A percentile compares a stretch with the other conserved stretches of the same genome.
Evolutionary conservation across 208 protist genomes (phyloP).

Genomic region (Crithidia thermophila): DNA sequence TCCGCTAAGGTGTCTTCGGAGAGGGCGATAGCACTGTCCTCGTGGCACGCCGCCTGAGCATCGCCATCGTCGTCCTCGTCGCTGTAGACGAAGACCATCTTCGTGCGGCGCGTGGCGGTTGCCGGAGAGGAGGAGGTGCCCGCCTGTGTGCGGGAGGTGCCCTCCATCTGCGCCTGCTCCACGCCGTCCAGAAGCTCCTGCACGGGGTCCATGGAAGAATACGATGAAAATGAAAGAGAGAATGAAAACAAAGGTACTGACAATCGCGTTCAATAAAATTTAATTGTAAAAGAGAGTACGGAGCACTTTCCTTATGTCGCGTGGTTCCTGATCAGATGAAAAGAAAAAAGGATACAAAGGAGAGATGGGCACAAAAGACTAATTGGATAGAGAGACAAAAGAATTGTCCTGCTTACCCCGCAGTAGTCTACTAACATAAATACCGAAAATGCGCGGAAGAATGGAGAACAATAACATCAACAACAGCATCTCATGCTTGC

Average conservation of each 20-base stretch:
- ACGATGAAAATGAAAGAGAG: constrained; percentile 1
- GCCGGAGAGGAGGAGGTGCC: neutral
- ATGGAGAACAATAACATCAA: too few relatives aligned
- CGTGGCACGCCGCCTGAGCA: too few relatives aligned
- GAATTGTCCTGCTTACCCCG: too few relatives aligned
- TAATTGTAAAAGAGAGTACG: constrained; percentile 1
- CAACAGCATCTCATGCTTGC: too few relatives aligned
- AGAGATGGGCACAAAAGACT: too few relatives aligned
- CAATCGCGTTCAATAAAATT: neutral
- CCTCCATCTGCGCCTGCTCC: constrained; percentile 1
- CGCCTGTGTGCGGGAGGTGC: neutral
- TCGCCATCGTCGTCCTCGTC: constrained; percentile 62
- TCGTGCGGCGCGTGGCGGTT: constrained; percentile 26
- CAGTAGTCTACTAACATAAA: too few relatives aligned
- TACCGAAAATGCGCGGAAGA: too few relatives aligned
- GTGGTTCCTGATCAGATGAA: too few relatives aligned
- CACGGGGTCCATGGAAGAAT: constrained; percentile 21
- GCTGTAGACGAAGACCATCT: constrained; percentile 81
- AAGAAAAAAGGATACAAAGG: too few relatives aligned
- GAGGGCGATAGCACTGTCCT: constrained; percentile 16
- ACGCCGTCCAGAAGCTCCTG: constrained; percentile 18
- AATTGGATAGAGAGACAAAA: too few relatives aligned
- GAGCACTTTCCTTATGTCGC: neutral
- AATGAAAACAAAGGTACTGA: constrained; percentile 8
- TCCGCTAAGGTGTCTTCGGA: constrained; percentile 38